Evolutionary conservation across 805 yeast species (phyloP), one percentile per base, ranked within the genome.

Genomic region (Alloascoidea hylecoeti): DNA sequence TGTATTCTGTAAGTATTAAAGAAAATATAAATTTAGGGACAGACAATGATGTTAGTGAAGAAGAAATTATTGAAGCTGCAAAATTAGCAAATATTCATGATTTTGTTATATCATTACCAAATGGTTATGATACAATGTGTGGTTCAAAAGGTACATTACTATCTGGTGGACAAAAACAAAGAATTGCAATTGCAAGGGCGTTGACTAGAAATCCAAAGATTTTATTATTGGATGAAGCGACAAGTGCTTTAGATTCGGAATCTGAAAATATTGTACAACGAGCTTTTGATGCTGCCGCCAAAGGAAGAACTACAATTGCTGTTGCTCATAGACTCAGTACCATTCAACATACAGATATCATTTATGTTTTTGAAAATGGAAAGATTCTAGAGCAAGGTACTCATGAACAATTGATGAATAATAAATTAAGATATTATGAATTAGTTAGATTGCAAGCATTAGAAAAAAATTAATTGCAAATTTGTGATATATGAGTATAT

Each of bases 161-260:
- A 5, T 83, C 95, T 45, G 97, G 97, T 3, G 99, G 99, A 0
- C 96, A 92, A 53, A 71, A 67, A 40, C 98, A 92, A 56, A 63
- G 88, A 43, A 63, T 92, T 2, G 80, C 89, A 0, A 49, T 92
- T 18, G 96, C 97, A 0, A 65, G 96, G 39, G 96, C 96, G 0
- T 65, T 64, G 40, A 41, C 85, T 3, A 64, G 84, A 43, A 69
- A 92, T 49, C 56, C 94, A 0, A 82, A 88, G 0, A 68, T 92
- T 3, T 57, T 89, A 42, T 68, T 92, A 2, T 59, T 88, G 18
- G 99, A 92, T 58, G 99, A 92, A 52, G 71, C 92, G 3, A 59
- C 83, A 2, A 78, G 92, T 36, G 96, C 96, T 0, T 57, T 92
- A 39, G 96, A 92, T 52, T 51, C 57, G 2, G 48, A 46, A 0